Evolutionary conservation across 148 eudicot species (phyloP).

Genomic region (Nepenthes mirabilis): DNA sequence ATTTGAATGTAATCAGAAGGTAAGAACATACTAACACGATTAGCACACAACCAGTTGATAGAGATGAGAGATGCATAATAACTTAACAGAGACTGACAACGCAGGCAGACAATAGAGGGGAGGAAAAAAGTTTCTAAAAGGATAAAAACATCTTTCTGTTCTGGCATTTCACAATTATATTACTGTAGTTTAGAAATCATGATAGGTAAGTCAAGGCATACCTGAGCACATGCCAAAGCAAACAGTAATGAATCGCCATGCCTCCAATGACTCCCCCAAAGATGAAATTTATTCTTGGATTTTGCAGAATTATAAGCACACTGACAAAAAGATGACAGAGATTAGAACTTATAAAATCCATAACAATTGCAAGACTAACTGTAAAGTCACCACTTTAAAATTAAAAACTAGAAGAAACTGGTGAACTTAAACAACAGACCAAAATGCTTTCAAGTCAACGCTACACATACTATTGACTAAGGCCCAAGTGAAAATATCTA

Average conservation of each 20-base stretch:
- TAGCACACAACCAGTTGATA: too few species aligned
- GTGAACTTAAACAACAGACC: background rate
- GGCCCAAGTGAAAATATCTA: background rate
- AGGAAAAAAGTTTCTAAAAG: too few species aligned
- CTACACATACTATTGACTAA: background rate
- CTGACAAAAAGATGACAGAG: slow-evolving; percentile 25
- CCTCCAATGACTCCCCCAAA: slow-evolving; percentile 92
- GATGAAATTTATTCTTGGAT: slow-evolving; percentile 85
- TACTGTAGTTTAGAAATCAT: too few species aligned
- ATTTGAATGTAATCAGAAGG: too few species aligned
- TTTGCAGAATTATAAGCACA: slow-evolving; percentile 97
- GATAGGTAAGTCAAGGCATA: slow-evolving; percentile 10
- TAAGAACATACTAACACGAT: too few species aligned
- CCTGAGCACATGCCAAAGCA: slow-evolving; percentile 93
- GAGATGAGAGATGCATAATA: too few species aligned
- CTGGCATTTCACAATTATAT: too few species aligned
- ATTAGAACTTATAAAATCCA: background rate
- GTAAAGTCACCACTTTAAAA: background rate
- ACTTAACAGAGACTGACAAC: too few species aligned
- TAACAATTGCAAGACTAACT: background rate
- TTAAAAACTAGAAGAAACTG: background rate
- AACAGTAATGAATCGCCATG: slow-evolving; percentile 94
- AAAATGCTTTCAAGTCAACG: background rate
- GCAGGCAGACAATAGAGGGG: too few species aligned
- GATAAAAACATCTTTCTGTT: too few species aligned